Conservation (phyloP, 2,329 filamentous ascomycete species). For the Rosellinia necatrix region DNA sequence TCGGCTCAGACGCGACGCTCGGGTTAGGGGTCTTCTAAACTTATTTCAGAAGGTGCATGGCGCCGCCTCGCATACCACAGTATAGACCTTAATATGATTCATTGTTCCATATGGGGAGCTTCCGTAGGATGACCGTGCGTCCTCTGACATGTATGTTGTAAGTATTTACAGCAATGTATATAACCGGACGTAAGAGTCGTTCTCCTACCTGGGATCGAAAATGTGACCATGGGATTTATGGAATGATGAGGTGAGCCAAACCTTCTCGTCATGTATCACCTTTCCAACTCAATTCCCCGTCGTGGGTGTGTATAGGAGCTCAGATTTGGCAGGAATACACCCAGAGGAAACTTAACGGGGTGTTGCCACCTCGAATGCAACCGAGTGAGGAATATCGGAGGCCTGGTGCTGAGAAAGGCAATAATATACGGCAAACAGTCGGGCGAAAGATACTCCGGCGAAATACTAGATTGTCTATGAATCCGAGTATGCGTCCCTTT, state of each 20-base stretch:
- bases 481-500: too few relatives aligned
- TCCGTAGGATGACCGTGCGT: neutral
- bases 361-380: constrained; percentile 10
- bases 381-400: constrained; percentile 9
- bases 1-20: too few relatives aligned
- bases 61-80: constrained; percentile 22
- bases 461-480: too few relatives aligned
- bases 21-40: too few relatives aligned
- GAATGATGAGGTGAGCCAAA: constrained; percentile 11
- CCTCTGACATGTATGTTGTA: constrained; percentile 5
- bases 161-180: constrained; percentile 7
- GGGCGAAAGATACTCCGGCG: neutral
- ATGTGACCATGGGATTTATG: constrained; percentile 13
- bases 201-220: constrained; percentile 4
- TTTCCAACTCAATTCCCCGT: constrained; percentile 6
- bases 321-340: neutral
- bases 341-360: constrained; percentile 17
- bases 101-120: constrained; percentile 9
- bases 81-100: constrained; percentile 8
- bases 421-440: constrained; percentile 17
- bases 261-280: constrained; percentile 3
- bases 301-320: constrained; percentile 7
- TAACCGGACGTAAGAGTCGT: neutral
- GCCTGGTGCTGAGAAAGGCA: constrained; percentile 1
- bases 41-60: neutral